Percentiles rank a stretch among this genome's conserved stretches.
These are phyloP conservation scores for Xylariaceae sp. DNA, from an alignment of 2,329 filamentous ascomycete species.

Conservation along the genomic window DNA sequence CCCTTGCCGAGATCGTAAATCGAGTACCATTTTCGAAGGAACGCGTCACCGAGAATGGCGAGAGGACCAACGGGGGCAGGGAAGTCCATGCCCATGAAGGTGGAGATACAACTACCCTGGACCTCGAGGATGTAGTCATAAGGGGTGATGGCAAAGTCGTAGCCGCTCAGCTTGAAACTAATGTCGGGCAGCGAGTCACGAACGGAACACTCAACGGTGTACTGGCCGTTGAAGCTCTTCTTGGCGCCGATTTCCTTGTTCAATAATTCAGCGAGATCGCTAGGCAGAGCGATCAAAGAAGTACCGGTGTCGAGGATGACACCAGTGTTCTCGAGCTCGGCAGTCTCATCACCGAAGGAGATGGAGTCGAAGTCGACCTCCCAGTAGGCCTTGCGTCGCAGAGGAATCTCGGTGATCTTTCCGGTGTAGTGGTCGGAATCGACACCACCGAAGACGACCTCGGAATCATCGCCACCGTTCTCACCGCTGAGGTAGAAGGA, in stretches of 20 bases:
- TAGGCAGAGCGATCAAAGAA: constrained; percentile 93
- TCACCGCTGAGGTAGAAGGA: constrained; percentile 91
- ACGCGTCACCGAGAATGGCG: constrained; percentile 89
- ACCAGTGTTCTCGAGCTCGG: constrained; percentile 91
- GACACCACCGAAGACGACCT: constrained; percentile 87
- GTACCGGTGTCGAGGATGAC: constrained; percentile 98
- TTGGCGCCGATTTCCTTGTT: constrained; percentile 98
- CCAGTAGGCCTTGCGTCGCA: constrained; percentile 99
- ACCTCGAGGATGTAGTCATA: constrained; percentile 97
- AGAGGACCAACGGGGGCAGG: constrained; percentile 86
- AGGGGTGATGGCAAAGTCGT: constrained; percentile 88
- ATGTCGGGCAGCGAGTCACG: constrained; percentile 85
- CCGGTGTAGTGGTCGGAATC: constrained; percentile 80
- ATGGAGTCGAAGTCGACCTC: constrained; percentile 96
- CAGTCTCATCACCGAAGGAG: constrained; percentile 81
- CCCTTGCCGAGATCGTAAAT: constrained; percentile 93
- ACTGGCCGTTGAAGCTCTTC: constrained; percentile 97
- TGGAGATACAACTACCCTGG: constrained; percentile 92
- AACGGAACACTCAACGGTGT: constrained; percentile 87
- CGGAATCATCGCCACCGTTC: constrained; percentile 71
- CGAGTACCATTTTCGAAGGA: constrained; percentile 87
- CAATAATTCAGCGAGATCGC: constrained; percentile 88
- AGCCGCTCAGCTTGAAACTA: constrained; percentile 84
- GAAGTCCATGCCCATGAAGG: constrained; percentile 96
- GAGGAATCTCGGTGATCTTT: constrained; percentile 88